Evolutionary conservation across 345 rosid genomes (phyloP).

Genomic region (Lepidium sativum): DNA sequence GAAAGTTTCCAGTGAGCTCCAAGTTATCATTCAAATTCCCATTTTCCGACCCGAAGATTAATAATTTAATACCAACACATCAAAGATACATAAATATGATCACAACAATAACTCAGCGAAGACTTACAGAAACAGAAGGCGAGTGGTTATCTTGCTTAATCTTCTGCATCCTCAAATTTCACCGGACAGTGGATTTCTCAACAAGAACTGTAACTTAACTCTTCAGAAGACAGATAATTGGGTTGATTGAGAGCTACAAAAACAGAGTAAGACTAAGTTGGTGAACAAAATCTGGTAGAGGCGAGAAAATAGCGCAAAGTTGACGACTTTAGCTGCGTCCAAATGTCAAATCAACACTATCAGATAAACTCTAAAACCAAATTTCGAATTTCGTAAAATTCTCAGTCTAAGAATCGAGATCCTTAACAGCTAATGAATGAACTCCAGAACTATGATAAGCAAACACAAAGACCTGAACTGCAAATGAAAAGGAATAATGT

Average conservation of each 20-base stretch:
- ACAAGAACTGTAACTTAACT: neutral
- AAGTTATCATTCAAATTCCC: neutral
- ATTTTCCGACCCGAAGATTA: neutral
- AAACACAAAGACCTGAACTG: slow-evolving; percentile 3
- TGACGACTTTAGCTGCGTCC: neutral
- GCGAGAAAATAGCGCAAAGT: neutral
- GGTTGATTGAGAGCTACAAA: slow-evolving; percentile 5
- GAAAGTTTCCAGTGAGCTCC: neutral
- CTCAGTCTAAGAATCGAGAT: neutral
- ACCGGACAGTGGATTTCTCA: neutral
- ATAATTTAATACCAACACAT: no score
- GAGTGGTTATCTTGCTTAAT: neutral
- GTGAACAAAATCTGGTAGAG: neutral
- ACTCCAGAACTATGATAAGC: neutral
- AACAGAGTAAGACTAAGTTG: slow-evolving; percentile 1
- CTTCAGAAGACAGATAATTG: neutral
- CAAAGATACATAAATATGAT: neutral
- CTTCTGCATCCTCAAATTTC: slow-evolving; percentile 1
- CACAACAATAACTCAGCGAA: neutral
- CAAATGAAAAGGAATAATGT: neutral
- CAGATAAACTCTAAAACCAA: neutral
- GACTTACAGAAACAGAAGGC: slow-evolving; percentile 2
- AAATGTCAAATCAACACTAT: neutral
- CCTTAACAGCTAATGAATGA: neutral
- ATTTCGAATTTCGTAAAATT: neutral